Base-by-base conservation (phyloP, 148 eudicot genomes). In the Rheum nobile region DNA sequence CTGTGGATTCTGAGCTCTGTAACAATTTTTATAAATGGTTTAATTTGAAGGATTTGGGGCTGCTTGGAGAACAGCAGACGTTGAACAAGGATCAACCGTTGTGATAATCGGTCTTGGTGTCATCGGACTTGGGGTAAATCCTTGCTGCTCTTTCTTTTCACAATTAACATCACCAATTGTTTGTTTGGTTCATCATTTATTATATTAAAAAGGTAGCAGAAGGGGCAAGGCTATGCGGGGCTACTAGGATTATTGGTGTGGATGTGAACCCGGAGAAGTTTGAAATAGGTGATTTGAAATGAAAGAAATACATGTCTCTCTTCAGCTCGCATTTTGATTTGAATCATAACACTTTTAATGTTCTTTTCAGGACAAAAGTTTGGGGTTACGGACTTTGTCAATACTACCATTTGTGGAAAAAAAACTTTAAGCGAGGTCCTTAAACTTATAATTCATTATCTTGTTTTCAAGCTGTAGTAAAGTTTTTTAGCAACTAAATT, bases 141-240 rank as follows among this genome's bases (percentile, higher is more conserved):
- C 42, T 71, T 52, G 44, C 24, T 57, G 37, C 44, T 34, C 52
- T 47, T 47, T 47, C n/a, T 47, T 47, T n/a, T 21, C 26, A 26
- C 6, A 57, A 57, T 2, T 11, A 32, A 7, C 70, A 65, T 14
- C 28, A 29, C 67, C 3, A 13, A 29, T 61, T 29, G 67, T 61
- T 28, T 61, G 67, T 29, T 61, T 54, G 26, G 12, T 28, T 9
- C 28, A 54, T 22, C 11, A 21, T 19, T 21, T 17, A 22, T n/a
- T 72, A 42, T 71, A 76, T 8, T 3, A 37, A 50, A 69, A 69
- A 94, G 98, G 98, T 90, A 54, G 96, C 98, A 4, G 98, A 90
- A 77, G 98, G 98, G 77, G 90, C 98, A 75, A 81, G 96, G 73
- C 77, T 95, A 31, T 79, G 94, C 71, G 97, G 99, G 75, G 99